phyloP scores from a whole-genome alignment of 257 asterid species.

The Fraxinus cuspidata region DNA sequence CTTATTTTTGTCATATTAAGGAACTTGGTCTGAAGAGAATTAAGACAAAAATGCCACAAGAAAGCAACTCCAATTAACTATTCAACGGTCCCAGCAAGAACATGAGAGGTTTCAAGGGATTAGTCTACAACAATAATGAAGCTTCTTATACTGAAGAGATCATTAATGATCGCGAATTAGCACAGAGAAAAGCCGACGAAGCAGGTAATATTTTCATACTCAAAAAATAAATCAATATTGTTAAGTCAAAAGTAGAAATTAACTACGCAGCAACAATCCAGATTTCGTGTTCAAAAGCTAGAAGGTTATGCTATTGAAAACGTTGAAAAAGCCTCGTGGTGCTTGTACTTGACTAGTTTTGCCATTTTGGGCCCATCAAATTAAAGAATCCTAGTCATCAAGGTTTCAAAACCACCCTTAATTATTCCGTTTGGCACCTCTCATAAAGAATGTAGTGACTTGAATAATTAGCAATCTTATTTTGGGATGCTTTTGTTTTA shows the following conservation, averaged over 20 bases:
- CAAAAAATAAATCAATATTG: not conserved
- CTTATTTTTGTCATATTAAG: not conserved
- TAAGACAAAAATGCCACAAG: constrained; percentile 61
- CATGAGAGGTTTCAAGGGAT: constrained; percentile 59
- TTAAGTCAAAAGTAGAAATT: constrained; percentile 28
- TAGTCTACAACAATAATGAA: constrained; percentile 40
- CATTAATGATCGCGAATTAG: constrained; percentile 70
- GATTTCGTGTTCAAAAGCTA: constrained; percentile 31
- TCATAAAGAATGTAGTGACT: not conserved
- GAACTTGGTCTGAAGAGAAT: not conserved
- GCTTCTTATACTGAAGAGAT: constrained; percentile 52
- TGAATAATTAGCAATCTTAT: not conserved
- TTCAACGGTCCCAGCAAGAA: constrained; percentile 70
- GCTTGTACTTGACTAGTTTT: not conserved
- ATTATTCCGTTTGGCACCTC: not conserved
- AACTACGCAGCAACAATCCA: constrained; percentile 26
- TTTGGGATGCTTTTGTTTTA: not conserved
- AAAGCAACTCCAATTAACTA: constrained; percentile 34
- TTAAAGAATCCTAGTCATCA: not conserved
- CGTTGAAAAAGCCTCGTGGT: constrained; percentile 9
- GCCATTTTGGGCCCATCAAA: constrained; percentile 23
- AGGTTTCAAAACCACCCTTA: not conserved
- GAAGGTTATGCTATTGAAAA: constrained; percentile 15
- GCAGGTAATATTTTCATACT: constrained; percentile 42
- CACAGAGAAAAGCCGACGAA: constrained; percentile 82